Evolutionary conservation across 345 rosid species (phyloP), one percentile per base, ranked within the genome.

Genomic region (Streptanthus diversifolius): DNA sequence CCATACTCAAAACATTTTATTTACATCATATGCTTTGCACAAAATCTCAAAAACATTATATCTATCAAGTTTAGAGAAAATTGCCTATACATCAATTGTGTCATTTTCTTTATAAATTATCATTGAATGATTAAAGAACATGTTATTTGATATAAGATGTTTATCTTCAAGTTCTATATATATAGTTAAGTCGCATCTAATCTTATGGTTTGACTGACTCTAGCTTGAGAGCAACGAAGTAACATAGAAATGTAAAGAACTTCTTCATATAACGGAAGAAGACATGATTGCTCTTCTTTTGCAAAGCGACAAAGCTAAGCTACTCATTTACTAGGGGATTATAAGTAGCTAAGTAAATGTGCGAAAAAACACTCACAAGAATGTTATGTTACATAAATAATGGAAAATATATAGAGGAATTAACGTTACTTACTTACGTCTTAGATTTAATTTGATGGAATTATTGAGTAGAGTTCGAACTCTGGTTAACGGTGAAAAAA

Each of bases 241-340:
- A 51, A 3, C 18, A 22, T 12, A 47, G 5, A 18, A 18, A 25
- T 47, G 52, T 18, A 22, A 29, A 9, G 3, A 29, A 29, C 18
- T 27, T 30, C 13, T 54, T 54, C 7, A 7, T 21, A 29, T 29
- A 3, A 29, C 14, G 15, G 5, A 14, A 14, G 47, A n/a, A 53
- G 35, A 25, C 58, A 29, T 9, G 14, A 13, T 7, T 30, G 33
- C 25, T 52, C 13, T 30, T 64, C 19, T 32, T 63, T 47, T 32
- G 39, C 43, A 45, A 64, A 64, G 18, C 27, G 18, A 45, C 24
- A 45, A 63, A 63, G 41, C 41, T 48, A 63, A 63, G 41, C 41
- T 48, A 48, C 54, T 48, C 54, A 21, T 22, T 29, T 19, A 47
- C 24, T 18, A 45, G 19, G 19, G n/a, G 49, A 4, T n/a, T n/a